Evolutionary conservation across 2,329 filamentous ascomycete species (phyloP), one percentile per base, ranked within the genome.

Genomic region (Exophiala viscosa): DNA sequence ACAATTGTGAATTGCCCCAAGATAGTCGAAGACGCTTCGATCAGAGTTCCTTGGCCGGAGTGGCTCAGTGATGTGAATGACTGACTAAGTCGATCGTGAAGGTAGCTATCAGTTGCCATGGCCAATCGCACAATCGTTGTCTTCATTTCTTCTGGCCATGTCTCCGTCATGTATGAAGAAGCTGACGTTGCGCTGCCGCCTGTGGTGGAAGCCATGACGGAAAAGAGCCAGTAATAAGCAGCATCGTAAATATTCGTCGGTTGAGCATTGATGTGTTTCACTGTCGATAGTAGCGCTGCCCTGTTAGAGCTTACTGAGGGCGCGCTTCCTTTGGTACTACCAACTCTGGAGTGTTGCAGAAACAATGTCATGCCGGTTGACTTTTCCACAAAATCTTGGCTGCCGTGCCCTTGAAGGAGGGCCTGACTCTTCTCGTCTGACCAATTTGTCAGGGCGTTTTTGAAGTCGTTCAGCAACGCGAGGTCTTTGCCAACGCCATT

Each of bases 141-240:
- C 62, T 84, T 84, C 17, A 85, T 70, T 10, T 69, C 66, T 32
- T 78, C 73, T 0, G 78, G 68, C 82, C 82, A 85, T 39, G 71
- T 66, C 49, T 75, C 76, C n/a, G 68, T 66, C 18, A 72, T 67
- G 60, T 85, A 85, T 50, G 73, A 74, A 1, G 79, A 78, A 18
- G 69, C 61, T 45, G 63, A 51, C 7, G 45, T 14, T 13, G 17
- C 18, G 8, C 9, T 23, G 10, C 28, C 20, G 32, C 14, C 42
- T 32, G 20, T 45, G 23, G 32, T 34, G 14, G 44, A 14, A 10
- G 52, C 52, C 14, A 84, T 67, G 17, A 83, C 68, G 9, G 66
- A 62, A 53, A 74, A 70, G n/a, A 84, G 63, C 77, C 80, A 84
- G 10, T 68, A 62, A 58, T 78, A 79, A 3, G 75, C 75, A 11